These are phyloP conservation scores for Inosperma sp. DNA, from an alignment of 768 basidiomycete species.

Conservation along the genomic window DNA sequence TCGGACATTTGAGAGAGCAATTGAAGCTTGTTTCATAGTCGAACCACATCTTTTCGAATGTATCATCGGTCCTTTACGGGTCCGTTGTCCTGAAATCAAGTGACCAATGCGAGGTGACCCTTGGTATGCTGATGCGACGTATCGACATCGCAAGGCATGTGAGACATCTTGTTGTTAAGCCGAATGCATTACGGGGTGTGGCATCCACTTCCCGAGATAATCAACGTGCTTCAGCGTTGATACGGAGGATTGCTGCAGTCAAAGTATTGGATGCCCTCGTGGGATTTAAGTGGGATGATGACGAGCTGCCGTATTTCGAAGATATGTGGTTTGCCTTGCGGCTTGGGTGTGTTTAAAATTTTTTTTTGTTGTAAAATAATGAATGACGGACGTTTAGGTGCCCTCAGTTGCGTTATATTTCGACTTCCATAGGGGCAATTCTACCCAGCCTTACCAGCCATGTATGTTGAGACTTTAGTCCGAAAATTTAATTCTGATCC, in stretches of 20 bases:
- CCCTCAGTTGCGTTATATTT: constrained; percentile 57
- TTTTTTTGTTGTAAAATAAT: constrained; percentile 3
- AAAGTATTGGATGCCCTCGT: constrained; percentile 56
- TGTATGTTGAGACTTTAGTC: constrained; percentile 41
- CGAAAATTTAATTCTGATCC: constrained; percentile 1
- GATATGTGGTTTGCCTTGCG: constrained; percentile 78
- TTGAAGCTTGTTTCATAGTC: constrained; percentile 42
- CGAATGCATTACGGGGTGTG: constrained; percentile 26
- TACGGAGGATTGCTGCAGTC: constrained; percentile 45
- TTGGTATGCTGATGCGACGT: constrained; percentile 54
- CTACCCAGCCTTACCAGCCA: constrained; percentile 57
- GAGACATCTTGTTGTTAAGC: constrained; percentile 50
- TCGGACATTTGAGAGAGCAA: no score
- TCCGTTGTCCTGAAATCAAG: constrained; percentile 49
- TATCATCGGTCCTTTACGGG: constrained; percentile 56
- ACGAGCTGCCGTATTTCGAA: constrained; percentile 60
- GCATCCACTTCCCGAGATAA: constrained; percentile 28
- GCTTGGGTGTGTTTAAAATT: constrained; percentile 42
- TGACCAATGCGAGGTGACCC: constrained; percentile 58
- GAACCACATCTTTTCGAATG: constrained; percentile 44
- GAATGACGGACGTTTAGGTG: constrained; percentile 42
- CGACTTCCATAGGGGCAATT: constrained; percentile 56
- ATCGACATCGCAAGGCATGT: constrained; percentile 66
- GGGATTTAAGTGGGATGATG: constrained; percentile 69
- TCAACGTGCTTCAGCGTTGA: constrained; percentile 45